Percentiles rank a stretch among this genome's conserved stretches.
Conservation (phyloP, 495 filamentous ascomycete genomes). For the Achaetomiella virescens region DNA sequence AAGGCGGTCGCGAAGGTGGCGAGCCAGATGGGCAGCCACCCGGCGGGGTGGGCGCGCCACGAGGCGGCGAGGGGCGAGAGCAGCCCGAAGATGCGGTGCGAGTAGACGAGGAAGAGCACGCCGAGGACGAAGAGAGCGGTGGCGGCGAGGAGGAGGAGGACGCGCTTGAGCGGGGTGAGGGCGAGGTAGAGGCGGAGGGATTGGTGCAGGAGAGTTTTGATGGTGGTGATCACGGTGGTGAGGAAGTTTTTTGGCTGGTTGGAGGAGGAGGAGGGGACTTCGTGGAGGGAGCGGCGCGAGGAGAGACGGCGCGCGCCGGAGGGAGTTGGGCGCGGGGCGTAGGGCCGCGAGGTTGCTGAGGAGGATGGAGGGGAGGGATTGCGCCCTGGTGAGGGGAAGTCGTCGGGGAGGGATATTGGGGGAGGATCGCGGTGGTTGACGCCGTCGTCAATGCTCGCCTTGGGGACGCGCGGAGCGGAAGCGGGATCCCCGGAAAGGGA, state of each 20-base stretch:
- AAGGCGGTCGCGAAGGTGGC: slow-evolving; percentile 75
- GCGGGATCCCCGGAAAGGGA: neutral
- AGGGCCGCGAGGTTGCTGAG: neutral
- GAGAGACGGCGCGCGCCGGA: slow-evolving; percentile 11
- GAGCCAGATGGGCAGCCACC: slow-evolving; percentile 74
- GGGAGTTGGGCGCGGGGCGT: slow-evolving; percentile 11
- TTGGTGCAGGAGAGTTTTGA: slow-evolving; percentile 17
- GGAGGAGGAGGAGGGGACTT: slow-evolving; percentile 5
- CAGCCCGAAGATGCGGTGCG: slow-evolving; percentile 66
- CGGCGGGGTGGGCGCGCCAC: slow-evolving; percentile 63
- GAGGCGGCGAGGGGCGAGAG: slow-evolving; percentile 62
- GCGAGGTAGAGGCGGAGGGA: slow-evolving; percentile 26
- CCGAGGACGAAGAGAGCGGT: slow-evolving; percentile 46
- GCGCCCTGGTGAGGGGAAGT: neutral
- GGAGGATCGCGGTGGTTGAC: slow-evolving; percentile 1
- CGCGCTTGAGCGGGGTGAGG: slow-evolving; percentile 55
- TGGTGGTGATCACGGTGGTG: slow-evolving; percentile 15
- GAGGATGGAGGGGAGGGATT: neutral
- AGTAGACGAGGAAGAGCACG: slow-evolving; percentile 67
- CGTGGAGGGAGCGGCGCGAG: slow-evolving; percentile 5
- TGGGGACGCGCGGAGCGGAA: neutral
- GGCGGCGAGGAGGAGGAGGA: slow-evolving; percentile 47
- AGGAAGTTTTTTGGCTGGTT: slow-evolving; percentile 8
- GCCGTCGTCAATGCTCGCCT: neutral
- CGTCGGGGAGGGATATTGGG: neutral